These are phyloP conservation scores for Gastrolobium villosum DNA, from an alignment of 306 rosid species.

Conservation along the genomic window DNA sequence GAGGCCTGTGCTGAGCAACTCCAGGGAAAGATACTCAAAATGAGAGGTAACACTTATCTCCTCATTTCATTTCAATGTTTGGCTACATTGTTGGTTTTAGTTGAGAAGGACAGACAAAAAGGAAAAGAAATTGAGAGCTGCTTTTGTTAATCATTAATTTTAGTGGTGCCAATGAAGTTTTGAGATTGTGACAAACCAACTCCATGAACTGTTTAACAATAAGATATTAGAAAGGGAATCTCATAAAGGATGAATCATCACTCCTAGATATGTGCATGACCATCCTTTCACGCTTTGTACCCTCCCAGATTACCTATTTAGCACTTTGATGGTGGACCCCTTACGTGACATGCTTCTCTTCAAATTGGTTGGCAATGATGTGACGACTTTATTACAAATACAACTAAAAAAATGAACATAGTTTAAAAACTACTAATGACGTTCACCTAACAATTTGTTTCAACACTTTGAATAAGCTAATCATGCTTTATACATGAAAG, in stretches of 20 bases:
- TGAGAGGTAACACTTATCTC: slow-evolving; percentile 70
- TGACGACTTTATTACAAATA: neutral
- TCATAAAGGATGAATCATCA: slow-evolving; percentile 30
- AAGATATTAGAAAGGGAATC: slow-evolving; percentile 25
- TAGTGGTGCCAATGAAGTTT: slow-evolving; percentile 19
- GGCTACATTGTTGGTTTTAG: neutral
- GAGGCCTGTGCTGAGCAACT: slow-evolving; percentile 93
- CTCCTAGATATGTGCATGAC: slow-evolving; percentile 13
- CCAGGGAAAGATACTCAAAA: slow-evolving; percentile 79
- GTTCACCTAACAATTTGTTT: slow-evolving; percentile 11
- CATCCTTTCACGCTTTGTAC: neutral
- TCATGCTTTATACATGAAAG: slow-evolving; percentile 39
- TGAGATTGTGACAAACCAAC: slow-evolving; percentile 28
- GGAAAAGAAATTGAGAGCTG: slow-evolving; percentile 3
- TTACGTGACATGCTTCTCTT: slow-evolving; percentile 41
- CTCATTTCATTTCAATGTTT: slow-evolving; percentile 34
- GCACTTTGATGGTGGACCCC: slow-evolving; percentile 22
- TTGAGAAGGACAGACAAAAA: neutral
- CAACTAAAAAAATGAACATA: neutral
- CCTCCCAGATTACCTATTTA: slow-evolving; percentile 35
- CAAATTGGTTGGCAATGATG: slow-evolving; percentile 9
- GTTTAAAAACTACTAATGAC: neutral
- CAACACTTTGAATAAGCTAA: neutral
- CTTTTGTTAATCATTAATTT: slow-evolving; percentile 25
- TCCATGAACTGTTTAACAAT: neutral